A percentile compares a stretch with the other conserved stretches of the same genome.
Conservation (phyloP, 306 rosid genomes). For the Dalbergia cochinchinensis region DNA sequence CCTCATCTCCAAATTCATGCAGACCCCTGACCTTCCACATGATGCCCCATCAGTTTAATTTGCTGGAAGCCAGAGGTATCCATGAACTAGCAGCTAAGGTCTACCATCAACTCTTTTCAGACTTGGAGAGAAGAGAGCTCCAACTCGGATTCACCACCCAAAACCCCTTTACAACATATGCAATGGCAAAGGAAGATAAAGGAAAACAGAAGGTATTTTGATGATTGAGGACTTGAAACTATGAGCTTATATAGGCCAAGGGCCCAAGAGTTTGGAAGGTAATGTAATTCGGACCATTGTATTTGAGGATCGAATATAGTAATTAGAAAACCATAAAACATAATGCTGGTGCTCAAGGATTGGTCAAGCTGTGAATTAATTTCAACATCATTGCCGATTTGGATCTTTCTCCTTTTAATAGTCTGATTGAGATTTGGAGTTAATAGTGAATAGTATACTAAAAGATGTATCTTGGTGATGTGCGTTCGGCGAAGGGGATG, state of each 20-base stretch:
- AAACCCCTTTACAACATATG: not conserved
- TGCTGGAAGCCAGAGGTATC: conserved; percentile 8
- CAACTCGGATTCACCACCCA: not conserved
- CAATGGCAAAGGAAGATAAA: not conserved
- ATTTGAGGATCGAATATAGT: not conserved
- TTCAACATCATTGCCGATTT: not conserved
- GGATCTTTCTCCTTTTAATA: not conserved
- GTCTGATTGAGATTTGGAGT: not conserved
- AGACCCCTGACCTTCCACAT: not conserved
- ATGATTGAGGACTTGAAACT: not conserved
- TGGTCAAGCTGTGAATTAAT: not conserved
- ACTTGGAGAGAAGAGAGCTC: conserved; percentile 19
- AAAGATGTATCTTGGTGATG: not conserved
- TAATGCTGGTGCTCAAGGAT: not conserved
- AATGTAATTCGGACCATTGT: too few species aligned
- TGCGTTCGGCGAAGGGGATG: not conserved
- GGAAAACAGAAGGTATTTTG: not conserved
- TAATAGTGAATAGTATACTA: not conserved
- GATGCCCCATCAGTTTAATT: not conserved
- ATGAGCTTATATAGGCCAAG: conserved; percentile 21
- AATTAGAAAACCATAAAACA: conserved; percentile 5
- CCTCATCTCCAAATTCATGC: conserved; percentile 25
- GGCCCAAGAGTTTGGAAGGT: not conserved
- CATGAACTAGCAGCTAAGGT: conserved; percentile 25
- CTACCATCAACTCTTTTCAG: conserved; percentile 21